Evolutionary conservation across 176 grass and related monocot genomes (phyloP).

Genomic region (Zizania latifolia): DNA sequence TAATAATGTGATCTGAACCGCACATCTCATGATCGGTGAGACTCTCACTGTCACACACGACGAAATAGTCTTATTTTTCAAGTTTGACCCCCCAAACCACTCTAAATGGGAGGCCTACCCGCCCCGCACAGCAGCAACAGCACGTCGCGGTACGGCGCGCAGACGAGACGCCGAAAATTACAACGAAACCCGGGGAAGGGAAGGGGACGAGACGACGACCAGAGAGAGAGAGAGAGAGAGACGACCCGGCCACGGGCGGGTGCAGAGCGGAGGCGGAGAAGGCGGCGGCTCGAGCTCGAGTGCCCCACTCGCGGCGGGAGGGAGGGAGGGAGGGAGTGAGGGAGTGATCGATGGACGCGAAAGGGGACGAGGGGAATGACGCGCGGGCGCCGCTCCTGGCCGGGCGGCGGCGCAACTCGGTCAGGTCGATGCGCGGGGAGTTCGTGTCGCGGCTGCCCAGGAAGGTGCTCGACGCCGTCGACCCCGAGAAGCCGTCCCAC

Average conservation of each 20-base stretch:
- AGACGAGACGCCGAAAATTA: constrained; percentile 9
- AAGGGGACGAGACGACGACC: too few relatives aligned
- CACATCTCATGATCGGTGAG: neutral
- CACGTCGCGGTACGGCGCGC: neutral
- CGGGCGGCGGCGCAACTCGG: constrained; percentile 55
- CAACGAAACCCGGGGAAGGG: neutral
- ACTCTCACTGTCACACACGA: too few relatives aligned
- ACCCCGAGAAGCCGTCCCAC: constrained; percentile 55
- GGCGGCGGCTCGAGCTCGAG: neutral
- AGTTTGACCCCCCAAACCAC: too few relatives aligned
- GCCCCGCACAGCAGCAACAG: neutral
- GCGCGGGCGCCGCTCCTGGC: constrained; percentile 47
- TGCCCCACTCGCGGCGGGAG: neutral
- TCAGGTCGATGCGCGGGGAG: constrained; percentile 53
- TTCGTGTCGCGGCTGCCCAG: constrained; percentile 71
- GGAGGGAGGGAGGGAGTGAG: neutral
- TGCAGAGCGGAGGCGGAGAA: neutral
- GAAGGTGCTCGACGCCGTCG: constrained; percentile 70
- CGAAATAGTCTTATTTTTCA: neutral
- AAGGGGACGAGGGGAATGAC: constrained; percentile 20
- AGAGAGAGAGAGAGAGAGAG: neutral
- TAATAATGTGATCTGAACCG: neutral
- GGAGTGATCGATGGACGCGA: constrained; percentile 17
- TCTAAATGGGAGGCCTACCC: neutral
- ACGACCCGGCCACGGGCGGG: neutral